Conservation (phyloP, 441 rosid genomes). For the Populus hybrid region DNA sequence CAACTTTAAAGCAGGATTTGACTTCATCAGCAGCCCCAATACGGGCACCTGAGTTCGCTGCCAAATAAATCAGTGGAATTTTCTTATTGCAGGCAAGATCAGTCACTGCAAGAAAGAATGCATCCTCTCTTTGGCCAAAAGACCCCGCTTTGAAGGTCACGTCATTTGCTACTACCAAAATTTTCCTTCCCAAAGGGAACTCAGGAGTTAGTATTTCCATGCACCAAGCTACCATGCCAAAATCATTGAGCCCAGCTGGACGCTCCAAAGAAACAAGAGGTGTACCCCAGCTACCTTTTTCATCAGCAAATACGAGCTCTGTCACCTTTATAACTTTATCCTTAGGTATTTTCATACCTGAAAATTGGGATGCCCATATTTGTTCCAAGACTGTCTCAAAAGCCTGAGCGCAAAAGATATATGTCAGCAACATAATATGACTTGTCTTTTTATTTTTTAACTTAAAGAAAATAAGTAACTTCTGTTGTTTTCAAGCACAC, state of each 20-base stretch:
- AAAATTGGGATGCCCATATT: slow-evolving; percentile 71
- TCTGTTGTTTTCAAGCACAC: slow-evolving; percentile 8
- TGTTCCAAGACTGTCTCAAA: slow-evolving; percentile 83
- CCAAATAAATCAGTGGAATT: slow-evolving; percentile 93
- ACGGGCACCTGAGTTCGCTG: slow-evolving; percentile 99
- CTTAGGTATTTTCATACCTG: slow-evolving; percentile 46
- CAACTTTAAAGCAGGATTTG: slow-evolving; percentile 83
- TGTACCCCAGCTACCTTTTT: slow-evolving; percentile 68
- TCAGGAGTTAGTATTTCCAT: slow-evolving; percentile 93
- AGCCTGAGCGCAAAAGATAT: slow-evolving; percentile 57
- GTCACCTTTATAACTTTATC: slow-evolving; percentile 53
- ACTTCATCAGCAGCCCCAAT: slow-evolving; percentile 99
- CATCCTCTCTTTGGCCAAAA: slow-evolving; percentile 98
- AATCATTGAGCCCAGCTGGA: slow-evolving; percentile 75
- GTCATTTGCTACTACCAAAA: slow-evolving; percentile 82
- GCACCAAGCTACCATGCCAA: slow-evolving; percentile 99
- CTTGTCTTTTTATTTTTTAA: background rate
- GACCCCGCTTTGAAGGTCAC: slow-evolving; percentile 99
- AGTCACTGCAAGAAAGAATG: slow-evolving; percentile 92
- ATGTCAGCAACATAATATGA: slow-evolving; percentile 20
- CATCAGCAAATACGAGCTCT: slow-evolving; percentile 81
- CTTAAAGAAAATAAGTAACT: background rate
- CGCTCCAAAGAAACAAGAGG: slow-evolving; percentile 65
- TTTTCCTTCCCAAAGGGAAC: slow-evolving; percentile 91
- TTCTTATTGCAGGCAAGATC: slow-evolving; percentile 91